These are phyloP conservation scores for Emericellopsis cladophorae DNA, from an alignment of 2,329 filamentous ascomycete species.

Conservation along the genomic window DNA sequence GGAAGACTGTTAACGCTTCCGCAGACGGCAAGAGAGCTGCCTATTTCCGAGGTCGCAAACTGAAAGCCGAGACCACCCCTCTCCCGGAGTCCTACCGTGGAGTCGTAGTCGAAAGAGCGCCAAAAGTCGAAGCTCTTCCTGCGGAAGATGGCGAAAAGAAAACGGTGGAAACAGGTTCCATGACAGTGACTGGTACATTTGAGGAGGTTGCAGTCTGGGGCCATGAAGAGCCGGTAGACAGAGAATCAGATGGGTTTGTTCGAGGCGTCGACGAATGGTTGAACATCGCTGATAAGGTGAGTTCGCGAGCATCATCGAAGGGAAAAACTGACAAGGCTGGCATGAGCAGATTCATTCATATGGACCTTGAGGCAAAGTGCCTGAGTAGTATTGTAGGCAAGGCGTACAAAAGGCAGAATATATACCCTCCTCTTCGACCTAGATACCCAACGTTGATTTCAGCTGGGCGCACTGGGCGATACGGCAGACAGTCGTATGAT, in stretches of 20 bases:
- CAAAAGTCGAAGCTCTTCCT: conserved; percentile 15
- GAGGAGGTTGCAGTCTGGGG: conserved; percentile 73
- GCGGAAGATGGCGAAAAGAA: conserved; percentile 13
- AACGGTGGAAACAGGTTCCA: conserved; percentile 35
- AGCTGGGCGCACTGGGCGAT: too few relatives aligned
- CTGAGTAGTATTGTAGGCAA: too few relatives aligned
- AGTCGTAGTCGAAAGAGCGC: conserved; percentile 39
- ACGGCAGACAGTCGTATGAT: too few relatives aligned
- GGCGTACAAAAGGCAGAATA: too few relatives aligned
- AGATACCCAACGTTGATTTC: too few relatives aligned
- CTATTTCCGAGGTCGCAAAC: conserved; percentile 70
- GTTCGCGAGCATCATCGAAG: conserved; percentile 7
- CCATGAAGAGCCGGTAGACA: conserved; percentile 56
- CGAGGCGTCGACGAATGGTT: conserved; percentile 75
- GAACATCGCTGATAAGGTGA: conserved; percentile 54
- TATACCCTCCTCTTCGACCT: too few relatives aligned
- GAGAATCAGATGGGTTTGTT: conserved; percentile 54
- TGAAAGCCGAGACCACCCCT: conserved; percentile 52
- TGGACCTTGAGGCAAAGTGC: neutral
- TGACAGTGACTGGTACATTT: conserved; percentile 57
- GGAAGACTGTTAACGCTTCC: neutral
- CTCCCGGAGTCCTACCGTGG: conserved; percentile 64
- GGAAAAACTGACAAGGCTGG: neutral
- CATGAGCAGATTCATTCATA: neutral
- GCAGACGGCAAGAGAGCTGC: conserved; percentile 40